Conservation (phyloP, 2,329 filamentous ascomycete genomes). For the Penicillium palitans region DNA sequence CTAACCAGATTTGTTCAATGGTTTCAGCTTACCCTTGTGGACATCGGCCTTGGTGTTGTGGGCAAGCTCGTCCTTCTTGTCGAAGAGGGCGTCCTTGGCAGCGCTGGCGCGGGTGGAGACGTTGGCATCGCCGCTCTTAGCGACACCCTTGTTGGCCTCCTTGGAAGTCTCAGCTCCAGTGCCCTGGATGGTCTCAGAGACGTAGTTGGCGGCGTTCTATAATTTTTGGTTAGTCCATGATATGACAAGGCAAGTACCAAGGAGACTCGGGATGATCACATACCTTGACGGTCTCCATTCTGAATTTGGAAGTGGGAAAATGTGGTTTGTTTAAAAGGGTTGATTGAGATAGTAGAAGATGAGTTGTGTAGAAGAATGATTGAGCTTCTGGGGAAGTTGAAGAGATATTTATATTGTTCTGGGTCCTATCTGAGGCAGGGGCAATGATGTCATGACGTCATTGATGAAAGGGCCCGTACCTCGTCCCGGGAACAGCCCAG, state of each 20-base stretch:
- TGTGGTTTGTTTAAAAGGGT: not conserved
- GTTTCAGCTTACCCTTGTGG: conserved; percentile 21
- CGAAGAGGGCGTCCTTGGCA: conserved; percentile 52
- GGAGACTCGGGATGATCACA: not conserved
- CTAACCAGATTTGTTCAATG: not conserved
- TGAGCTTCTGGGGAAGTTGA: not conserved
- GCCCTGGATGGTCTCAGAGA: conserved; percentile 64
- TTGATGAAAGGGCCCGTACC: not conserved
- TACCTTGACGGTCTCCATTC: conserved; percentile 26
- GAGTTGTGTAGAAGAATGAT: not conserved
- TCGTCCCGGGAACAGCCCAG: not conserved
- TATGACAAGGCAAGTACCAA: not conserved
- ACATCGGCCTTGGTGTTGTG: conserved; percentile 45
- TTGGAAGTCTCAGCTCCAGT: conserved; percentile 59
- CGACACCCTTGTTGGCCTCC: conserved; percentile 69
- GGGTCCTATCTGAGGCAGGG: not conserved
- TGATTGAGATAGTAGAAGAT: not conserved
- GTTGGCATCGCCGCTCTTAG: conserved; percentile 60
- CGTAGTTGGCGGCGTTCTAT: conserved; percentile 66
- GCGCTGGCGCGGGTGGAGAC: conserved; percentile 57
- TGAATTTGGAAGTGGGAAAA: conserved; percentile 1
- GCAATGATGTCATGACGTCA: conserved; percentile 9
- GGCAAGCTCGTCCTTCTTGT: conserved; percentile 56
- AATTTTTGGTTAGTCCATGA: not conserved
- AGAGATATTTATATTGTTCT: conserved; percentile 5